Percentiles rank a stretch among this genome's conserved stretches.
These are phyloP conservation scores for Candida maesae DNA, from an alignment of 805 yeast species.

Conservation along the genomic window DNA sequence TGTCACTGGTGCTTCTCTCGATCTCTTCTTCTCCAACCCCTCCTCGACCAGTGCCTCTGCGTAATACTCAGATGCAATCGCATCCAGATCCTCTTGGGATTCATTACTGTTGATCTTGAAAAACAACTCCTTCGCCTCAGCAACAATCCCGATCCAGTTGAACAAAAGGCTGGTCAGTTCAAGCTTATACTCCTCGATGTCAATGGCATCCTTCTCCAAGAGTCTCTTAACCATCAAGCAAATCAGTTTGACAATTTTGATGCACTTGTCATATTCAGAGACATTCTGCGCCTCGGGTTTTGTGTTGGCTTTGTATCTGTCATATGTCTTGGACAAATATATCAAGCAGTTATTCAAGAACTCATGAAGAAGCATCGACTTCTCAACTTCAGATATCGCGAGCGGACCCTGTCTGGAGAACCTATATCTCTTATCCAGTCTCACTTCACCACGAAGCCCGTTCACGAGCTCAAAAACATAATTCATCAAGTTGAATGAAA, in stretches of 20 bases:
- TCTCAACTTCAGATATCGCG: conserved; percentile 54
- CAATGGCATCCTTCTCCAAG: conserved; percentile 41
- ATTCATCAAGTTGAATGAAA: conserved; percentile 53
- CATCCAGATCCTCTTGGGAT: conserved; percentile 3
- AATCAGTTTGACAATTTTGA: conserved; percentile 46
- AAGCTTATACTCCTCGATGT: conserved; percentile 48
- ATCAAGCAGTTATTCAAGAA: conserved; percentile 55
- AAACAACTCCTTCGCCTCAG: conserved; percentile 60
- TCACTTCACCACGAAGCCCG: conserved; percentile 50
- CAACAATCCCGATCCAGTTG: conserved; percentile 59
- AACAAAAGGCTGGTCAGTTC: conserved; percentile 59
- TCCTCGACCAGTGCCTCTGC: neutral
- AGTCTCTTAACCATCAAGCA: conserved; percentile 62
- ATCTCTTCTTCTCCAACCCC: conserved; percentile 2
- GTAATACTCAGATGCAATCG: conserved; percentile 4
- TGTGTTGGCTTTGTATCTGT: conserved; percentile 13
- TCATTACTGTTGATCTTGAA: conserved; percentile 33
- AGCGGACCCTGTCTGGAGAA: conserved; percentile 59
- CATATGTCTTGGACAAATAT: conserved; percentile 35
- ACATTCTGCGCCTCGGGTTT: conserved; percentile 22
- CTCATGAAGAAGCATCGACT: conserved; percentile 65
- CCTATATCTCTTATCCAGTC: conserved; percentile 23
- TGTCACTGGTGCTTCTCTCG: neutral
- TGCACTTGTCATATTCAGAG: conserved; percentile 26
- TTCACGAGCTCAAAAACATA: conserved; percentile 59